Evolutionary conservation across 805 yeast genomes (phyloP), one percentile per base, ranked within the genome.

Genomic region (Ogataea saltuana): DNA sequence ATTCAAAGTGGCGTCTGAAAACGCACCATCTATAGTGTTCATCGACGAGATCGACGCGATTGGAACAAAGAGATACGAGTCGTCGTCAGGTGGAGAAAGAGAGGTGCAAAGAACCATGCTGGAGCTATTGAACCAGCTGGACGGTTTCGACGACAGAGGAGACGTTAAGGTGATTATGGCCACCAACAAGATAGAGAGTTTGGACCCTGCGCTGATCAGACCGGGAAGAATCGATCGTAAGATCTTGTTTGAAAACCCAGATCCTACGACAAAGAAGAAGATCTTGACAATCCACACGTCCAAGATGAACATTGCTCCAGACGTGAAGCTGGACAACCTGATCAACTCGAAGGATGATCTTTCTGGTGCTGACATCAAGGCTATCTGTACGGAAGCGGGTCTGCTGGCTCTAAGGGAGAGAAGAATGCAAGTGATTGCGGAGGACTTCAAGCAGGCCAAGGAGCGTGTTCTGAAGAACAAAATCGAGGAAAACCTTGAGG

Each of bases 31-130:
- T n/a, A 93, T 93, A 70, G 97, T 93, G 27, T 93, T 93, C 61
- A 93, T 93, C 53, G 99, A 93, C 70, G 99, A 93, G 71, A 91
- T 93, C 61, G 99, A 93, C 69, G 98, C 99, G 33, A 93, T 93
- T 63, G 99, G 99, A 68, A 86, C 96, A n/a, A 91, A 91, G 66
- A 83, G 99, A 67, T 90, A 91, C 66, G 97, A 91, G 47, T 84
- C 85, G 2, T 73, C 84, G 6, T 84, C 95, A 16, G 97, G 98
- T 33, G 98, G 98, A 62, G 98, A 91, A 69, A 80, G 96, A 56
- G 98, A 91, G 69, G 88, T 91, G 51, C 98, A 91, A 71, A 83
- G 98, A 73, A 91, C 98, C 27, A 91, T 90, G 98, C 75, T 90
- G 77, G 98, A 90, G 69, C 72, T 91, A 59, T 77, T 91, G 60